Conservation (phyloP, 495 filamentous ascomycete species). For the Thozetella sp. region DNA sequence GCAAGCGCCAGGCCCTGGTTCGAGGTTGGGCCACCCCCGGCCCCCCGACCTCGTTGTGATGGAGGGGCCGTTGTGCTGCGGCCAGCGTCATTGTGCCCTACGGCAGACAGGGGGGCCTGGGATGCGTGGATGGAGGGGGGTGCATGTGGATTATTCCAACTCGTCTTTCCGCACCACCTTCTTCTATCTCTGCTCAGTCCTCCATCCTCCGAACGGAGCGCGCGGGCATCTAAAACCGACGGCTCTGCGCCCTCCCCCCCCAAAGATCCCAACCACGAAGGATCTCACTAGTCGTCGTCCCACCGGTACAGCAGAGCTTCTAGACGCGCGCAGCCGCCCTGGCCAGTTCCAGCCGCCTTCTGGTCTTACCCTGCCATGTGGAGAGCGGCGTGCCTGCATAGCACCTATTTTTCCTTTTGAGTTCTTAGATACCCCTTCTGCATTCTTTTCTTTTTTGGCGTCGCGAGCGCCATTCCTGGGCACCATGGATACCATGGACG, state of each 20-base stretch:
- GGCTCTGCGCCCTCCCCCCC: too few relatives aligned
- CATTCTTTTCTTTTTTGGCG: neutral
- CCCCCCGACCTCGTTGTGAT: conserved; percentile 1
- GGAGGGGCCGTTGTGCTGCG: neutral
- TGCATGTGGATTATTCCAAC: neutral
- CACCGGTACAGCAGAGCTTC: too few relatives aligned
- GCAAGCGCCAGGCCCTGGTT: neutral
- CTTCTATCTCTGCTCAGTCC: neutral
- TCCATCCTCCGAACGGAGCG: neutral
- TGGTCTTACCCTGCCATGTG: neutral
- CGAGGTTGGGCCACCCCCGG: too few relatives aligned
- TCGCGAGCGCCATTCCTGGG: neutral
- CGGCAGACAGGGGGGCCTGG: neutral
- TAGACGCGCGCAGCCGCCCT: too few relatives aligned
- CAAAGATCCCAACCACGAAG: neutral
- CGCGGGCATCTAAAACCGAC: too few relatives aligned
- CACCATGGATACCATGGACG: neutral
- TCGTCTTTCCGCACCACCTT: neutral
- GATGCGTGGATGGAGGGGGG: neutral
- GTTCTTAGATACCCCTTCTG: neutral
- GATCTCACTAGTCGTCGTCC: neutral
- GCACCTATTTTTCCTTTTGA: neutral
- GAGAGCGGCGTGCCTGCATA: neutral
- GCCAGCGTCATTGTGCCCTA: neutral
- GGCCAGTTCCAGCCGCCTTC: too few relatives aligned